Evolutionary conservation across 1,284 basidiomycete genomes (phyloP).

Genomic region (Inonotus hispidus): DNA sequence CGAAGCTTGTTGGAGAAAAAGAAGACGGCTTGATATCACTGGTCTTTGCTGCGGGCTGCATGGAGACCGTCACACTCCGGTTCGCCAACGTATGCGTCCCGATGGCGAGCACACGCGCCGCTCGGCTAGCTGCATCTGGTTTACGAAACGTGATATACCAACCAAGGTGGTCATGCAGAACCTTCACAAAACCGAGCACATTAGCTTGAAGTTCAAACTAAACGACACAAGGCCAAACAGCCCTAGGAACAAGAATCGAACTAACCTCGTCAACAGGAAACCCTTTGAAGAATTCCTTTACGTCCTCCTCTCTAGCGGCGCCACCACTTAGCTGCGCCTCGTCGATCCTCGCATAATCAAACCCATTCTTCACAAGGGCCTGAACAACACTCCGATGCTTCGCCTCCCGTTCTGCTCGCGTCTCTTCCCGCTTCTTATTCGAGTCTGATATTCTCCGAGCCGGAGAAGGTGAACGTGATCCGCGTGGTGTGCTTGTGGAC

Average conservation of each 20-base stretch:
- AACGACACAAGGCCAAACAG: neutral
- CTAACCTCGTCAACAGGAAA: slow-evolving; percentile 65
- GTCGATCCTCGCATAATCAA: slow-evolving; percentile 59
- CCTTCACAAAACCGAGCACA: slow-evolving; percentile 32
- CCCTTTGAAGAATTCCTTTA: slow-evolving; percentile 51
- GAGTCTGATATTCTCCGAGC: slow-evolving; percentile 25
- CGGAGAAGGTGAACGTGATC: slow-evolving; percentile 45
- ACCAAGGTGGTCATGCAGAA: slow-evolving; percentile 59
- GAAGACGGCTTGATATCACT: neutral
- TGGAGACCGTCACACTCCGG: slow-evolving; percentile 52
- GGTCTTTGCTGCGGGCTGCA: slow-evolving; percentile 41
- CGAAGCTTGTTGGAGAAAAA: neutral
- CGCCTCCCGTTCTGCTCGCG: slow-evolving; percentile 29
- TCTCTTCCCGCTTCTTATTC: slow-evolving; percentile 22
- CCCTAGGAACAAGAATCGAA: slow-evolving; percentile 12
- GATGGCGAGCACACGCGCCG: slow-evolving; percentile 49
- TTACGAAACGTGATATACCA: slow-evolving; percentile 69
- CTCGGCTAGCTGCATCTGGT: slow-evolving; percentile 53
- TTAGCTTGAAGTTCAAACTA: neutral
- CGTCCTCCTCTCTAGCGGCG: slow-evolving; percentile 58
- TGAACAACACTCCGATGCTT: slow-evolving; percentile 46
- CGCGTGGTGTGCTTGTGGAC: slow-evolving; percentile 19
- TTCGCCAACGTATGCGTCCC: slow-evolving; percentile 49
- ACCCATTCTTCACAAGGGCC: slow-evolving; percentile 53
- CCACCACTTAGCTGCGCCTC: slow-evolving; percentile 39